Evolutionary conservation across 257 asterid species (phyloP).

Genomic region (Echites panduratus): DNA sequence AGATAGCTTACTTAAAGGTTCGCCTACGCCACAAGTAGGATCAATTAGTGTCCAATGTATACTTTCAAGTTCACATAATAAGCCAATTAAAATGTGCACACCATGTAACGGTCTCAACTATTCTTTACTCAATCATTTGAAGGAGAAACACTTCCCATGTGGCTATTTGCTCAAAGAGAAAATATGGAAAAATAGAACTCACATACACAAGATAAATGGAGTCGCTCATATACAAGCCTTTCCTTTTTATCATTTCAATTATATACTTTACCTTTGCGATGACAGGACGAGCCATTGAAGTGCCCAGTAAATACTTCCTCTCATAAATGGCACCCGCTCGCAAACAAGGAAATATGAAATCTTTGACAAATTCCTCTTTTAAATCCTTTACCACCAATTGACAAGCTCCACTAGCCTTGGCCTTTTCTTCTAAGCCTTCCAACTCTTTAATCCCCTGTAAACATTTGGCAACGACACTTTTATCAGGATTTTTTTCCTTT

Average conservation of each 20-base stretch:
- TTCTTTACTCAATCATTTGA: neutral
- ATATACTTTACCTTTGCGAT: conserved; percentile 74
- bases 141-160: neutral
- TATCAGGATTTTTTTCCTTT: neutral
- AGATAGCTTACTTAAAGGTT: neutral
- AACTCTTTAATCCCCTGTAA: conserved; percentile 76
- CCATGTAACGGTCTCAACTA: neutral
- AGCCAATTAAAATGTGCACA: neutral
- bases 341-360: conserved; percentile 84
- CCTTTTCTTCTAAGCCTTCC: conserved; percentile 92
- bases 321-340: conserved; percentile 95
- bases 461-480: neutral
- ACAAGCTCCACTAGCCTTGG: conserved; percentile 97
- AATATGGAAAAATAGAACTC: neutral
- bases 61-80: neutral
- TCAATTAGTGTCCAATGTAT: neutral
- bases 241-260: conserved; percentile 6
- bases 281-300: conserved; percentile 99
- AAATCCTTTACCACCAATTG: conserved; percentile 92
- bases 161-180: neutral
- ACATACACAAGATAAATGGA: no score
- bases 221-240: neutral
- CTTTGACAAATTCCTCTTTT: conserved; percentile 90
- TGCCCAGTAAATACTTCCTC: conserved; percentile 89
- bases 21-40: neutral